phyloP scores from a whole-genome alignment of 352 stramenopile species.

The Phytophthora sansomeana region DNA sequence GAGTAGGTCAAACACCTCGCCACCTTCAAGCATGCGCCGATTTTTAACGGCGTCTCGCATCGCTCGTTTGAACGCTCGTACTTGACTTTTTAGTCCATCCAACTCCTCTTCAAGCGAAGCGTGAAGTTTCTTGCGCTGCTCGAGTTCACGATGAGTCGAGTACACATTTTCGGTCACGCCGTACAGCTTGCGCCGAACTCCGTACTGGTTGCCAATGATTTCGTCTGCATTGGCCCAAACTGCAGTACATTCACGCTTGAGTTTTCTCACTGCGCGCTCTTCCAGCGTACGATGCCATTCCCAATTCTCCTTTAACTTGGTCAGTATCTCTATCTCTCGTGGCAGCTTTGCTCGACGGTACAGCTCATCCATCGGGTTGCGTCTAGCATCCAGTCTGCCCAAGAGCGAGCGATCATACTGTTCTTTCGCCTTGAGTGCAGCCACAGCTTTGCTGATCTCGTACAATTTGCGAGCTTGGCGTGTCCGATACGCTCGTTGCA shows the following conservation, averaged over 20 bases:
- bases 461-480: slow-evolving; percentile 56
- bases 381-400: slow-evolving; percentile 56
- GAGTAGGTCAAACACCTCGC: slow-evolving; percentile 63
- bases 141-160: slow-evolving; percentile 53
- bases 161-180: slow-evolving; percentile 80
- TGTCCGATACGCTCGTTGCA: slow-evolving; percentile 59
- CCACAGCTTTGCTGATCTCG: slow-evolving; percentile 62
- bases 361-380: slow-evolving; percentile 74
- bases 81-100: slow-evolving; percentile 38
- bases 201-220: slow-evolving; percentile 52
- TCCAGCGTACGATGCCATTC: slow-evolving; percentile 50
- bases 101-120: slow-evolving; percentile 42
- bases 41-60: slow-evolving; percentile 49
- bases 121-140: slow-evolving; percentile 48
- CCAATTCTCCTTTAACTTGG: slow-evolving; percentile 58
- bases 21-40: slow-evolving; percentile 62
- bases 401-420: slow-evolving; percentile 62
- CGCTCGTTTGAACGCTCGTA: slow-evolving; percentile 49
- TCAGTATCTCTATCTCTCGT: slow-evolving; percentile 52
- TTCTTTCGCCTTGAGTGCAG: slow-evolving; percentile 64
- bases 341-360: slow-evolving; percentile 63
- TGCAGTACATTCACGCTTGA: slow-evolving; percentile 41
- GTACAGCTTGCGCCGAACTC: slow-evolving; percentile 59
- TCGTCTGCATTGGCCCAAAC: slow-evolving; percentile 49
- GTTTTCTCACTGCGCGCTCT: slow-evolving; percentile 59